Evolutionary conservation across 257 asterid species (phyloP), one percentile per base, ranked within the genome.

Genomic region (Solanum verrucosum): DNA sequence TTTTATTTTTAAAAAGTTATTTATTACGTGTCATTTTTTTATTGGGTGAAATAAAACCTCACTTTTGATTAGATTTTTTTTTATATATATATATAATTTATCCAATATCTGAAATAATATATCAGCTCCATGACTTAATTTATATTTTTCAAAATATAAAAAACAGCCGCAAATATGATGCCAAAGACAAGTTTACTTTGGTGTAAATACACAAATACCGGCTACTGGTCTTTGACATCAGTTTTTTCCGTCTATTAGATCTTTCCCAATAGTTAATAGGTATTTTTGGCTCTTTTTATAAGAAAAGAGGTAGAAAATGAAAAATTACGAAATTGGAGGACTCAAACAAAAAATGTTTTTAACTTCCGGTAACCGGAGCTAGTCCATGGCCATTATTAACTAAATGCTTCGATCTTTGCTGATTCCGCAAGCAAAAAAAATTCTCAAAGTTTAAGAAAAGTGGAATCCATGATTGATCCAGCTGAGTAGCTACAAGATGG

Each of bases 401-500:
- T 14, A 79, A 79, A 79, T 42, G 37, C 84, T 78, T 42, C 31
- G 84, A 78, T 78, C 84, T 27, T 78, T 42, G 15, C 63, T 78
- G 25, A 13, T 42, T 40, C n/a, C 1, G 13, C 37, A 78, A 78
- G 25, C 60, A 14, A 25, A 8, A 14, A 11, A 78, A 78, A 77
- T 5, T 10, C 20, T 20, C 52, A 27, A 44, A 25, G 8, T 78
- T 42, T 11, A 78, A 78, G 38, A 34, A 2, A 78, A 40, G 52
- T 78, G 20, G 60, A 78, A 11, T 78, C 60, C 23, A 78, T 78
- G 84, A 25, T 40, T 78, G 84, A 78, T 78, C 84, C 35, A 78
- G 7, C 60, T 56, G 52, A 86, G 49, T 71, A 71, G 84, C 14
- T 71, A 25, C 84, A 29, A n/a, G 18, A 96, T 96, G 99, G 99